Conservation (phyloP, 2,329 filamentous ascomycete species). For the Aspergillus clavatus region DNA sequence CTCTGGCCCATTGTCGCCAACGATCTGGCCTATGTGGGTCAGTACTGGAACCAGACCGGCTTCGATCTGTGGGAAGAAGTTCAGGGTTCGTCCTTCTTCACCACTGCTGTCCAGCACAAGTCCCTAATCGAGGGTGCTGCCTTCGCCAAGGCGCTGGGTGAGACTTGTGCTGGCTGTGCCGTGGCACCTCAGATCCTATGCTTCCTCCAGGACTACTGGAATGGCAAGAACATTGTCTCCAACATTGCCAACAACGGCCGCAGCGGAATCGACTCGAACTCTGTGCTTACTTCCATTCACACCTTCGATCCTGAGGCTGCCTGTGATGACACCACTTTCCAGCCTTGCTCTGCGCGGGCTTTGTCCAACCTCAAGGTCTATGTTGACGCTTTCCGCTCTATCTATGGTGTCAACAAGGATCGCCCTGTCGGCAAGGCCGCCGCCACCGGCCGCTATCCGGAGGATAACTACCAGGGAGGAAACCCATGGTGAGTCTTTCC, state of each 20-base stretch:
- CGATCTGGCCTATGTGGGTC: conserved; percentile 63
- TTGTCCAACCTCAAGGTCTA: conserved; percentile 70
- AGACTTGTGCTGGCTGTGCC: conserved; percentile 54
- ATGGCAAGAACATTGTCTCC: conserved; percentile 56
- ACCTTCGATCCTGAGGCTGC: conserved; percentile 23
- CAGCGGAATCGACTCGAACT: conserved; percentile 65
- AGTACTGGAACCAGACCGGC: conserved; percentile 45
- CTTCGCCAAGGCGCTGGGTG: conserved; percentile 59
- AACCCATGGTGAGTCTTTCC: conserved; percentile 70
- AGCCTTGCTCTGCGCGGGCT: conserved; percentile 64
- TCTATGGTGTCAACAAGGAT: conserved; percentile 54
- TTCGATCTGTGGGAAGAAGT: conserved; percentile 84
- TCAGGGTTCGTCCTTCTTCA: conserved; percentile 71
- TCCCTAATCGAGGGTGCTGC: conserved; percentile 53
- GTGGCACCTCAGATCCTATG: conserved; percentile 66
- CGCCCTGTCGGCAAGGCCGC: conserved; percentile 23
- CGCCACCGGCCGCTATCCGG: conserved; percentile 57
- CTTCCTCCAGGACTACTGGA: conserved; percentile 70
- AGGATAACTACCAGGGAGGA: conserved; percentile 68
- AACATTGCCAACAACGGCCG: conserved; percentile 60
- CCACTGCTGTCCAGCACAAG: conserved; percentile 62
- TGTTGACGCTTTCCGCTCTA: conserved; percentile 65
- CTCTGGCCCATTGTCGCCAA: conserved; percentile 70
- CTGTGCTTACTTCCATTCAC: conserved; percentile 48
- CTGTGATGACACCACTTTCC: conserved; percentile 54